These are phyloP conservation scores for Fusarium tanahbumbuense DNA, from an alignment of 2,329 filamentous ascomycete genomes.

Conservation along the genomic window DNA sequence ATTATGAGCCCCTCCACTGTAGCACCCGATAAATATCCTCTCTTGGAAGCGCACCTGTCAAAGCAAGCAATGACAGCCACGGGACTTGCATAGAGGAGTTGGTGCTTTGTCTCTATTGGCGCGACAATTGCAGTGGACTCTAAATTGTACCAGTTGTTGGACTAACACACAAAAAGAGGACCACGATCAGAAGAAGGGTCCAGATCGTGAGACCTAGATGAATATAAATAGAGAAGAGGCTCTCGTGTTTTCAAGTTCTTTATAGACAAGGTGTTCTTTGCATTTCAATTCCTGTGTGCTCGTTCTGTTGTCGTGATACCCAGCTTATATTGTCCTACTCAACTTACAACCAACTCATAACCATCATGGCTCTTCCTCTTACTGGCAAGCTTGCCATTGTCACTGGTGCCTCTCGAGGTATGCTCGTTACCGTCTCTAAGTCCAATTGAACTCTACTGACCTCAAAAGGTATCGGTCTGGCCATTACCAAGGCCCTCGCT, in stretches of 20 bases:
- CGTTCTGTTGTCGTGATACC: conserved; percentile 12
- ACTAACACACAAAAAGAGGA: conserved; percentile 17
- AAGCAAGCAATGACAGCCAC: conserved; percentile 36
- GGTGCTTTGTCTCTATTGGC: conserved; percentile 36
- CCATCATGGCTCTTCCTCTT: conserved; percentile 57
- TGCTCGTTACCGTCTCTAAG: conserved; percentile 6
- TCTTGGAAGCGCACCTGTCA: conserved; percentile 44
- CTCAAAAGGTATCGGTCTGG: conserved; percentile 38
- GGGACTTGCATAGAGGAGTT: conserved; percentile 16
- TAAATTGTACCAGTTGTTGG: conserved; percentile 1
- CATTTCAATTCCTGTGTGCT: neutral
- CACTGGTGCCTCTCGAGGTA: conserved; percentile 83
- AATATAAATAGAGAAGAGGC: conserved; percentile 17
- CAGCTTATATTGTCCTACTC: neutral
- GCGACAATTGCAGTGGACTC: conserved; percentile 36
- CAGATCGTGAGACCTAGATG: neutral
- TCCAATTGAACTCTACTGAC: conserved; percentile 7
- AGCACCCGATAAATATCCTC: conserved; percentile 26
- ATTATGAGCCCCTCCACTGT: conserved; percentile 24
- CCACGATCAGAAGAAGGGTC: conserved; percentile 7
- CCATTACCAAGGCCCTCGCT: conserved; percentile 43
- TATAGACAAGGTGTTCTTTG: neutral
- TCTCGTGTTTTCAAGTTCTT: neutral
- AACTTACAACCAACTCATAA: conserved; percentile 1
- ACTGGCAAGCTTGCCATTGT: conserved; percentile 83